Percentiles rank a stretch among this genome's conserved stretches.
phyloP scores from a whole-genome alignment of 225 moss, liverwort and hornwort genomes.

The Takakia lepidozioides region DNA sequence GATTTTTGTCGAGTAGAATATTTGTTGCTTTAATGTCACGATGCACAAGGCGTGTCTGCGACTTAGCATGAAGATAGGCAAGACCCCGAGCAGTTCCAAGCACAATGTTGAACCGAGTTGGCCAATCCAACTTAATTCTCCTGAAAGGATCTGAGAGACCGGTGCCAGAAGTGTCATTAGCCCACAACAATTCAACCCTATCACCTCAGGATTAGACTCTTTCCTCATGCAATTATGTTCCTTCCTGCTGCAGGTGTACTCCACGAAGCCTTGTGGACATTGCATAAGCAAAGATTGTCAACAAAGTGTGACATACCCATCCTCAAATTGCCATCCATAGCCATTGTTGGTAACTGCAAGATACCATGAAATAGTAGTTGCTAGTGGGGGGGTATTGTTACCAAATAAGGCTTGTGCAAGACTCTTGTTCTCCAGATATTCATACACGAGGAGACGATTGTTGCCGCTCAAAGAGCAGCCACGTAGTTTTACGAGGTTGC shows the following conservation, averaged over 20 bases:
- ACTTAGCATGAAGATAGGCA: constrained; percentile 30
- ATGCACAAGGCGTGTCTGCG: constrained; percentile 30
- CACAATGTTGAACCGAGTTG: constrained; percentile 37
- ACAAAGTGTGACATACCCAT: no score
- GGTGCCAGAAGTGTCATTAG: no score
- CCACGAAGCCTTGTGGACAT: not conserved
- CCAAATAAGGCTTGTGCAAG: constrained; percentile 59
- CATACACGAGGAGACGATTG: constrained; percentile 52
- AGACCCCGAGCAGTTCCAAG: constrained; percentile 41
- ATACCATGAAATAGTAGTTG: not conserved
- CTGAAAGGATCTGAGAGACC: constrained; percentile 13
- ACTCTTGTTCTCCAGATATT: constrained; percentile 50
- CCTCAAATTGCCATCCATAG: not conserved
- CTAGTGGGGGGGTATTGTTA: constrained; percentile 8
- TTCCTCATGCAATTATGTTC: not conserved
- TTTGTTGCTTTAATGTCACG: constrained; percentile 49
- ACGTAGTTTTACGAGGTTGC: constrained; percentile 55
- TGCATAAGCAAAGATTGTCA: no score
- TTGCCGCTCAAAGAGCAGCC: constrained; percentile 50
- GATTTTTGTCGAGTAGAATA: constrained; percentile 25
- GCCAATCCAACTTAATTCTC: constrained; percentile 28
- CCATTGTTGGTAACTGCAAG: not conserved
- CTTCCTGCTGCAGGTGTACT: not conserved
- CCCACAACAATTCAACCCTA: no score
- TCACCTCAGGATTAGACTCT: no score